Evolutionary conservation across 2,329 filamentous ascomycete species (phyloP).

Genomic region (Monosporascus sp.): DNA sequence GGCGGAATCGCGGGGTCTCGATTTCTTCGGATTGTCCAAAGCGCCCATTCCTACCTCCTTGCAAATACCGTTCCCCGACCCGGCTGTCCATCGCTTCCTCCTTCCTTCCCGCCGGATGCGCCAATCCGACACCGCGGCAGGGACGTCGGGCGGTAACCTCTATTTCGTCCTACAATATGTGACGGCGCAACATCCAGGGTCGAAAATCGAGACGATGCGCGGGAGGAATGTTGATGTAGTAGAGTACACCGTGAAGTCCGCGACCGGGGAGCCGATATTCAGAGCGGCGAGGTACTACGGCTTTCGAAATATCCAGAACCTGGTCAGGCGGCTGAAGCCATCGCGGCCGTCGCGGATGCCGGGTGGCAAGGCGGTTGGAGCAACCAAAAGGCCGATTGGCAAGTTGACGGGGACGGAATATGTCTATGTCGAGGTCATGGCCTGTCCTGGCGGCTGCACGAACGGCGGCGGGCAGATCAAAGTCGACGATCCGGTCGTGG

Average conservation of each 20-base stretch:
- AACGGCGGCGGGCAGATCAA: constrained; percentile 97
- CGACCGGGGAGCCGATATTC: constrained; percentile 56
- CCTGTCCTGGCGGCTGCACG: constrained; percentile 96
- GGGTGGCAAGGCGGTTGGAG: constrained; percentile 60
- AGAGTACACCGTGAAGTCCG: constrained; percentile 68
- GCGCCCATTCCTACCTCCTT: constrained; percentile 42
- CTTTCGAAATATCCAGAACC: constrained; percentile 96
- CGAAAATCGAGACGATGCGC: constrained; percentile 62
- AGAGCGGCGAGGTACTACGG: constrained; percentile 90
- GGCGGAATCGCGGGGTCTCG: constrained; percentile 71
- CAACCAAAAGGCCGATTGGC: constrained; percentile 46
- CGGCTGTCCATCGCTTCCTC: constrained; percentile 64
- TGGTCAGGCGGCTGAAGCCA: constrained; percentile 88
- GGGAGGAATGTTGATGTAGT: constrained; percentile 89
- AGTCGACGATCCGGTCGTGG: constrained; percentile 67
- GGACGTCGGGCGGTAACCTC: constrained; percentile 84
- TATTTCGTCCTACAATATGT: constrained; percentile 76
- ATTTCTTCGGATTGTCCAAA: constrained; percentile 68
- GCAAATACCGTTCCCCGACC: constrained; percentile 65
- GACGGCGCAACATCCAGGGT: constrained; percentile 65
- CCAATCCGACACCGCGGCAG: constrained; percentile 51
- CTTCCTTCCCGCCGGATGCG: constrained; percentile 50
- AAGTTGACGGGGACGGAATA: constrained; percentile 58
- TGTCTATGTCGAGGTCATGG: constrained; percentile 98
- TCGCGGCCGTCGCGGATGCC: constrained; percentile 72